Base-by-base conservation (phyloP, 495 filamentous ascomycete genomes). In the Aspergillus funiculosus region DNA sequence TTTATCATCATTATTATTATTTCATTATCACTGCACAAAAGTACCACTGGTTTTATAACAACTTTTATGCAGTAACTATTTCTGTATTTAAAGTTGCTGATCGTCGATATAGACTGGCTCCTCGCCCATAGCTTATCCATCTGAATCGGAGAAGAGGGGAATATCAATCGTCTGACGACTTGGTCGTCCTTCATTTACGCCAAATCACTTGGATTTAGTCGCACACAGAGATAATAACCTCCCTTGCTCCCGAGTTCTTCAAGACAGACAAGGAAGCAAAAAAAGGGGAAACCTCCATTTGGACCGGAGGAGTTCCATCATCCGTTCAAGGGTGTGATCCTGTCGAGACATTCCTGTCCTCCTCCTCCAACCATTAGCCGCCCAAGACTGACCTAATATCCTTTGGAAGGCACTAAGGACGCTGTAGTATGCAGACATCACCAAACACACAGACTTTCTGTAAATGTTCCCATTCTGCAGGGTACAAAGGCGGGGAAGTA, bases 41-140 rank as follows among this genome's bases (percentile, higher is more conserved):
- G n/a, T n/a, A n/a, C n/a, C n/a, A n/a, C n/a, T n/a, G n/a, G n/a
- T n/a, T n/a, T n/a, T n/a, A n/a, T n/a, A n/a, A n/a, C n/a, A n/a
- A 37, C 43, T 28, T 41, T 43, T 43, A 48, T 52, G 48, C 56
- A 58, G 55, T 51, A 50, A 49, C 54, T 43, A 32, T 35, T 39
- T 32, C 32, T 38, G 42, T 48, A 47, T 54, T 54, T 58, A 53
- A 48, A 51, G 52, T 50, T 52, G 56, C 20, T 52, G 51, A 58
- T 50, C 48, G 15, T 34, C 38, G 30, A 43, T 31, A 46, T n/a
- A n/a, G 8, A 48, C 42, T 41, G 43, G 32, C 36, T 38, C 28
- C 25, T 30, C 51, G 31, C 30, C 26, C 17, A 39, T 50, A 52
- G 48, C 38, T 50, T 49, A 39, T 44, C 24, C 43, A 32, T 38